phyloP scores from a whole-genome alignment of 2,329 filamentous ascomycete species.

The Colletotrichum noveboracense region DNA sequence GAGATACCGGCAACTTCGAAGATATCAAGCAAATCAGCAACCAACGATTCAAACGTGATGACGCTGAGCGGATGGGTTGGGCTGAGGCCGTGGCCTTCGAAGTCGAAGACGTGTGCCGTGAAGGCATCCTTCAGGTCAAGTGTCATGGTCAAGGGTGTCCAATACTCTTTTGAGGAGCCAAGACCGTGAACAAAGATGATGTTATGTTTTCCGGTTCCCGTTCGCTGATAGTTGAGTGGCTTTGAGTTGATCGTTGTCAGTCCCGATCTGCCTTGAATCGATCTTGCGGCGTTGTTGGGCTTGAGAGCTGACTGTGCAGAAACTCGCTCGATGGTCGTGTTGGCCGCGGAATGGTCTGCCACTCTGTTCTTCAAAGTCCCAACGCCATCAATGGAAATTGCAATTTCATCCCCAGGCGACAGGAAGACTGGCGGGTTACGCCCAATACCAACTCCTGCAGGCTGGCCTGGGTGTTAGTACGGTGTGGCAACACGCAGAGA shows the following conservation, averaged over 20 bases:
- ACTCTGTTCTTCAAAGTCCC: conserved; percentile 46
- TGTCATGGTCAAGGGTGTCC: conserved; percentile 45
- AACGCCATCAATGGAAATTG: conserved; percentile 44
- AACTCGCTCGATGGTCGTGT: conserved; percentile 30
- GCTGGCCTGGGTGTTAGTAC: conserved; percentile 18
- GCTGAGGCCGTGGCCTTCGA: conserved; percentile 61
- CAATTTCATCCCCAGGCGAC: conserved; percentile 44
- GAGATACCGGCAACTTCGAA: conserved; percentile 37
- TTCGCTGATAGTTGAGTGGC: conserved; percentile 40
- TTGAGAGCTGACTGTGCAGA: not conserved
- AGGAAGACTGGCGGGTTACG: conserved; percentile 44
- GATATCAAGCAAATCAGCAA: conserved; percentile 44
- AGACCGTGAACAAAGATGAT: conserved; percentile 62
- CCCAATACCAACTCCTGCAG: conserved; percentile 53
- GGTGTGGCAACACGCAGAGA: not conserved
- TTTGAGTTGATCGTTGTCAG: conserved; percentile 46
- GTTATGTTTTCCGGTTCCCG: conserved; percentile 29
- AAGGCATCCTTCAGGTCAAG: conserved; percentile 34
- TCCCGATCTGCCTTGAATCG: conserved; percentile 24
- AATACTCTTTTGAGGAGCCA: conserved; percentile 50
- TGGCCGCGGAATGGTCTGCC: conserved; percentile 24
- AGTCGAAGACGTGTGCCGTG: conserved; percentile 51
- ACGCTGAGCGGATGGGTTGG: conserved; percentile 50
- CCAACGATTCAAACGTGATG: conserved; percentile 48
- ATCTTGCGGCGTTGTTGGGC: conserved; percentile 21